These are phyloP conservation scores for Mrakia gelida DNA, from an alignment of 768 basidiomycete species.

Conservation along the genomic window DNA sequence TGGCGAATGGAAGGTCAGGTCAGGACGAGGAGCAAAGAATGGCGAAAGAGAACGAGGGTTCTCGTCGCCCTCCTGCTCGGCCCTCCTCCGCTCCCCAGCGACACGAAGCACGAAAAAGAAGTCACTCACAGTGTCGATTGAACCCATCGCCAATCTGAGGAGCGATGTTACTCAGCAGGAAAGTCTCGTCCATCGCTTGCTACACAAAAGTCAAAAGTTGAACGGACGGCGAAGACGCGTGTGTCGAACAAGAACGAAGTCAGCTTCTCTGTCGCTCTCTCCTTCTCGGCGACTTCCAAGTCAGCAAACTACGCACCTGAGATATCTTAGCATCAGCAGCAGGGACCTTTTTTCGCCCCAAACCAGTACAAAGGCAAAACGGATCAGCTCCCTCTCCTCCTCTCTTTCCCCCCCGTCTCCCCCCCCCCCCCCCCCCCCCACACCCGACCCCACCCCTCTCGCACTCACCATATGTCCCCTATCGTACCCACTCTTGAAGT, in stretches of 20 bases:
- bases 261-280: too few species aligned
- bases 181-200: slow-evolving; percentile 95
- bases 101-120: too few species aligned
- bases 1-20: too few species aligned
- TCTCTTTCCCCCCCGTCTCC: not conserved
- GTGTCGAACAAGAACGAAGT: too few species aligned
- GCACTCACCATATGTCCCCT: slow-evolving; percentile 75
- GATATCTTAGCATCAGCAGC: slow-evolving; percentile 92
- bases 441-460: not conserved
- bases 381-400: not conserved
- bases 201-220: slow-evolving; percentile 41
- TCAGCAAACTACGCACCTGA: slow-evolving; percentile 51
- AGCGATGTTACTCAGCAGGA: slow-evolving; percentile 89
- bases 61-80: not conserved
- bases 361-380: slow-evolving; percentile 19
- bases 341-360: slow-evolving; percentile 64
- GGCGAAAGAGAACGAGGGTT: not conserved
- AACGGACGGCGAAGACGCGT: too few species aligned
- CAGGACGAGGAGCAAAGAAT: not conserved
- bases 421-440: not conserved
- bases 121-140: slow-evolving; percentile 81
- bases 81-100: too few species aligned
- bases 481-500: slow-evolving; percentile 57
- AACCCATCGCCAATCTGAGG: slow-evolving; percentile 98
- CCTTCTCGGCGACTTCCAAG: too few species aligned